Base-by-base conservation (phyloP, 495 filamentous ascomycete genomes). In the Amorphotheca resinae region DNA sequence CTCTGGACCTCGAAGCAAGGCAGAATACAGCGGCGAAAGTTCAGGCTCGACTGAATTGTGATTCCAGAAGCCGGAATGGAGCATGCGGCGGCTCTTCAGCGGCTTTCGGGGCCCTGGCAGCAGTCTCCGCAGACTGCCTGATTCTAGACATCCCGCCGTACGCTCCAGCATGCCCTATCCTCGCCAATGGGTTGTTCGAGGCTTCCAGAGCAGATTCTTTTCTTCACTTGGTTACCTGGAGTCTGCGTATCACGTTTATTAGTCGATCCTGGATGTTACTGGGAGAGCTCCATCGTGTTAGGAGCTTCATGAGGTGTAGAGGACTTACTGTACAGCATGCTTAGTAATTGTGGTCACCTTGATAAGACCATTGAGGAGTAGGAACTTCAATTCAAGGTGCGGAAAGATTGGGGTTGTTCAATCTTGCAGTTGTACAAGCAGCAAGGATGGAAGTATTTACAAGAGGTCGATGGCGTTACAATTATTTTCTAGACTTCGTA, bases 101-200 rank as follows among this genome's bases (percentile, higher is more conserved):
- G 68, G 59, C 47, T 65, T 66, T 33, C 64, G 66, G 26, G 71
- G 55, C 44, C 68, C 65, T 53, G 74, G 80, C 50, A 85, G 62
- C 51, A 82, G 68, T 64, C 72, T 70, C 58, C 75, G 73, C 62
- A 72, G 59, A 58, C 73, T 76, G 70, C 79, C 82, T 66, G 74
- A 76, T 72, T 87, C 76, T 62, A 87, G 71, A 67, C 76, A 82
- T 66, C 74, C 72, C 45, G 76, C 76, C 42, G 80, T 81, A 60
- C 79, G 80, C 80, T 93, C 84, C 63, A 89, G 80, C 85, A 93
- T 93, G 37, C 53, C 53, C 46, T 42, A 47, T 41, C 37, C 25
- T 18, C 43, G n/a, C 35, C 28, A 33, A 38, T 38, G n/a, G 38
- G 25, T 11, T 35, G 32, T 12, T 12, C 25, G 18, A 39, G 14